Evolutionary conservation across 768 basidiomycete species (phyloP), one percentile per base, ranked within the genome.

Genomic region (Amanita pallidorosea): DNA sequence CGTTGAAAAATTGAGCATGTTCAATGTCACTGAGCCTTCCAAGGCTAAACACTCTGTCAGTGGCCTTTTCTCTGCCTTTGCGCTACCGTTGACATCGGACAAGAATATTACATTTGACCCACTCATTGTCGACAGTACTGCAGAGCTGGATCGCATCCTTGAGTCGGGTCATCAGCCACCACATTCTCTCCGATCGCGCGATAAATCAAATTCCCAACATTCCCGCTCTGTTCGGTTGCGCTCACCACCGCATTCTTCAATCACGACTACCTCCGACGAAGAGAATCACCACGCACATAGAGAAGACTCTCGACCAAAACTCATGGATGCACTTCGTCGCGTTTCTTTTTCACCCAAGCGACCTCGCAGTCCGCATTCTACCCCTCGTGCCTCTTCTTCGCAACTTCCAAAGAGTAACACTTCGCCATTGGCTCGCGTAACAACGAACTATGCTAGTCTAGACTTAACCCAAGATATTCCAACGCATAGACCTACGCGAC

Each of bases 321-420:
- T 91, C 27, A 72, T 83, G 1, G 87, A 89, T 58, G 79, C 85
- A 4, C 70, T 91, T 7, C 77, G 78, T 31, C 77, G 78, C 38
- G 76, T 84, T 35, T 76, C 78, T 0, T 85, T 89, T 64, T 88
- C 86, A 12, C 87, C 87, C 1, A 81, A 83, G 60, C 76, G 88
- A 12, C 87, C 85, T 1, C 78, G 84, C 8, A 77, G 67, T 51
- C 65, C 73, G 22, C 47, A 43, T 38, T 40, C 54, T 36, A 42
- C 56, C 7, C 56, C 51, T 45, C 45, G 31, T 25, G 51, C 35
- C 53, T 54, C 47, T n/a, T 48, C 47, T 34, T 49, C 49, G 41
- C 49, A 41, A 7, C 17, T 49, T 20, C 49, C 49, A 17, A 31
- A 9, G 12, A 11, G 27, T 5, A 52, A 46, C 31, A 34, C 29